Evolutionary conservation across 1,284 basidiomycete species (phyloP), one percentile per base, ranked within the genome.

Genomic region (Ustilago crameri): DNA sequence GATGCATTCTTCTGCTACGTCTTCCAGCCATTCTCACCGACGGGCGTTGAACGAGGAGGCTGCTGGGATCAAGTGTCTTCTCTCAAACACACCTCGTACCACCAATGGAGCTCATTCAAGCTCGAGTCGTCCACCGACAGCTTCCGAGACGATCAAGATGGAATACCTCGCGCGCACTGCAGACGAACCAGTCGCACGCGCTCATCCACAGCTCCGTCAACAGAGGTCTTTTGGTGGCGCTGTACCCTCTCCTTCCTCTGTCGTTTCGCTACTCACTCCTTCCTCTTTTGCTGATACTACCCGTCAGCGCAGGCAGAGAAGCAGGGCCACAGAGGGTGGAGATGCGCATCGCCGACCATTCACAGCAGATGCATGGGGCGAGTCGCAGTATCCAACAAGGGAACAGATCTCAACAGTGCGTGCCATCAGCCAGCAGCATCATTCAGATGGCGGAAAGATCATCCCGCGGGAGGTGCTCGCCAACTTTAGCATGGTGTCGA

Each of bases 91-190:
- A 46, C 44, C 54, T 48, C 47, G 55, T 12, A 44, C 49, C 1
- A 51, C 44, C 10, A 41, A 43, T 27, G 41, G 40, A 26, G 17
- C 18, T 10, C 7, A 12, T 30, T 46, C 50, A 2, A 55, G 52
- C 42, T 68, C 66, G 0, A 69, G 57, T 26, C 26, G 70, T 14
- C 66, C 66, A 23, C 71, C 71, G 2, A 74, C 71, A 3, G 66
- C 71, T 0, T 65, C 66, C 0, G 71, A 74, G 30, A 55, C 51
- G 17, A 74, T 74, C 66, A 74, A 74, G 34, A 45, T 58, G 18
- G 71, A 70, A 18, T 74, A 74, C 14, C 71, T 69, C 5, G 55
- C 60, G 12, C 57, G 62, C 15, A 43, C 44, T 9, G 50, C 56
- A 14, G 34, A 35, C 18, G 56, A 54, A 9, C 12, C n/a, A n/a